phyloP scores from a whole-genome alignment of 805 yeast species.

The Candida chauliodis region DNA sequence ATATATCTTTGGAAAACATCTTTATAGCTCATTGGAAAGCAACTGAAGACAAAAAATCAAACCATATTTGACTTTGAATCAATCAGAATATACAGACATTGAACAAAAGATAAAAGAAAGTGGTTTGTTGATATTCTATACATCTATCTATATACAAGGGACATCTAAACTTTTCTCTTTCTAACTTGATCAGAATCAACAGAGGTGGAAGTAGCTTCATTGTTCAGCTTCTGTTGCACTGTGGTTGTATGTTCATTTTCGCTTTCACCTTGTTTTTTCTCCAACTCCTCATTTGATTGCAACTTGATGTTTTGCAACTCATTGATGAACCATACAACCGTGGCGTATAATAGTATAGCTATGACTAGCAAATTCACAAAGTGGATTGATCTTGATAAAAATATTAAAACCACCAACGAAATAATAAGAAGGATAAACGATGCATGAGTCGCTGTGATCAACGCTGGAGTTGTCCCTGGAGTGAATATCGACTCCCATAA shows the following conservation, averaged over 20 bases:
- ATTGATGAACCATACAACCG: constrained; percentile 82
- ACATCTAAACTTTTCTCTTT: too few species aligned
- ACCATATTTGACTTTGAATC: too few species aligned
- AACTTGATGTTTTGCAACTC: constrained; percentile 56
- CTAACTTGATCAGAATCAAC: constrained; percentile 9
- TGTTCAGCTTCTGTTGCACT: background rate
- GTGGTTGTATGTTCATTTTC: constrained; percentile 4
- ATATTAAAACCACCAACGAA: constrained; percentile 56
- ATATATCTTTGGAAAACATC: constrained; percentile 49
- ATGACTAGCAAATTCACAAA: constrained; percentile 52
- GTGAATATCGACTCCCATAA: constrained; percentile 89
- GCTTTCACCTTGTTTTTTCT: constrained; percentile 19
- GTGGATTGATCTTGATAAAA: constrained; percentile 65
- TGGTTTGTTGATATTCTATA: too few species aligned
- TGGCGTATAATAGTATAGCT: constrained; percentile 66
- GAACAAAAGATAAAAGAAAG: too few species aligned
- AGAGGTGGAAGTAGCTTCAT: constrained; percentile 1
- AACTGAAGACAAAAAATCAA: too few species aligned
- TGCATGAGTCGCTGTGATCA: constrained; percentile 82
- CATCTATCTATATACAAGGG: too few species aligned
- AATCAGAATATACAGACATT: too few species aligned
- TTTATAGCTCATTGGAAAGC: constrained; percentile 44
- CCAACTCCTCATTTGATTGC: constrained; percentile 40
- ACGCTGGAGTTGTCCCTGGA: constrained; percentile 90
- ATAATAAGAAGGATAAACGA: constrained; percentile 67